Base-by-base conservation (phyloP, 768 basidiomycete genomes). In the Kwoniella botswanensis region DNA sequence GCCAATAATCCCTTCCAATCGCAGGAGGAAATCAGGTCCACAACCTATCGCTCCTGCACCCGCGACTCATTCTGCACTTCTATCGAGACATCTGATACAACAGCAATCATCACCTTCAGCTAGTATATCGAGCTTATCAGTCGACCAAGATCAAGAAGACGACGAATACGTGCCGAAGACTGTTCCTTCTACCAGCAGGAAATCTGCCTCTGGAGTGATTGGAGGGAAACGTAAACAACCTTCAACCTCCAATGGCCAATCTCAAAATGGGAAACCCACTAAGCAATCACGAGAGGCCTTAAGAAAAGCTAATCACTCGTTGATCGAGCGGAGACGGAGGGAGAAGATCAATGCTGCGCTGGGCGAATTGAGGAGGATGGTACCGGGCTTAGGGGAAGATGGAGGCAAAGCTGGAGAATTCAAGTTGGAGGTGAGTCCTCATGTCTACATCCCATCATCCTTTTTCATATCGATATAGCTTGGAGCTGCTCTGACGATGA, bases 261-360 rank as follows among this genome's bases (percentile, higher is more conserved):
- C 35, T 35, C 35, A 59, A 1, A 44, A 15, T 24, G 18, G 50
- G 43, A 58, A 62, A 29, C 29, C 64, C 11, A 22, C 13, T 18
- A 56, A 68, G 44, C 63, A 77, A 55, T 76, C 77, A 5, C 65
- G 94, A 58, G 94, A 96, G 84, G 88, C 90, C 2, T 90, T 93
- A 83, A 89, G 95, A 63, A 93, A 95, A 82, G 88, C 93, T 44
- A 97, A 97, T 84, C 95, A 98, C 79, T 93, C 91, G 5, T 89
- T 94, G 72, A 98, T 98, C 81, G 95, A 98, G 85, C 92, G 95
- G 80, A 89, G 94, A 0, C 86, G 95, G 41, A 87, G 95, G 70
- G 96, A 95, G 12, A 97, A 97, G 87, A 98, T 98, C 74, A 98
- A 98, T 80, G 91, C 93, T 63, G 93, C 94, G 0, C 87, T 98